These are phyloP conservation scores for Rhododendron williamsianum DNA, from an alignment of 148 eudicot species.

Conservation along the genomic window DNA sequence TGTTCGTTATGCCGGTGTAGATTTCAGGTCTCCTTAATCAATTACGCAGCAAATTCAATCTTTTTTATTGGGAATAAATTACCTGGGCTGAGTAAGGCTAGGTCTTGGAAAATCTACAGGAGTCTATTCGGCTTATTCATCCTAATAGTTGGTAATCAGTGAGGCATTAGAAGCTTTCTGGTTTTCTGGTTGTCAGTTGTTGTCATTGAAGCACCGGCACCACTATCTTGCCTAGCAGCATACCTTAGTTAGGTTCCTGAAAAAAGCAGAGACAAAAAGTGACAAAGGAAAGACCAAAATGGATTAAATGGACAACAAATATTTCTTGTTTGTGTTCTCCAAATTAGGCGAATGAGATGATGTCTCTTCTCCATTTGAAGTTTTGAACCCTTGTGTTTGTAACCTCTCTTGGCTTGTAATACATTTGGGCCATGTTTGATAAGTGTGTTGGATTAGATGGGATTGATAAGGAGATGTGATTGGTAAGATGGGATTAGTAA, in stretches of 20 bases:
- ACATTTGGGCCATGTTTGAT: neutral
- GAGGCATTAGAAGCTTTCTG: neutral
- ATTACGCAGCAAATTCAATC: neutral
- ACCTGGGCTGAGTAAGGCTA: neutral
- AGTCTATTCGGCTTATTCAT: neutral
- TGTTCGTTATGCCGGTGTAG: slow-evolving; percentile 96
- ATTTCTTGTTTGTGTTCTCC: neutral
- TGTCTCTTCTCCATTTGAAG: neutral
- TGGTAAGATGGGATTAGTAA: too few relatives aligned
- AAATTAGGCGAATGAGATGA: neutral
- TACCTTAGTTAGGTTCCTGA: too few relatives aligned
- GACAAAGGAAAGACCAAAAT: too few relatives aligned
- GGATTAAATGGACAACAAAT: neutral
- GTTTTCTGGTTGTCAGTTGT: neutral
- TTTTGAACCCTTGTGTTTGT: neutral
- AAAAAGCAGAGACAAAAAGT: too few relatives aligned
- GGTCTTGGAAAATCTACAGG: neutral
- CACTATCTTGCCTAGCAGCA: too few relatives aligned
- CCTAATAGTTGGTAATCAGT: neutral
- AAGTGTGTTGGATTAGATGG: too few relatives aligned
- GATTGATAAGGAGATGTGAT: too few relatives aligned
- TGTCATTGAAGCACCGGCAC: neutral
- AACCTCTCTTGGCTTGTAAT: neutral
- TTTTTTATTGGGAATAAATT: neutral
- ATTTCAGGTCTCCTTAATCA: slow-evolving; percentile 66